These are phyloP conservation scores for Aspergillus affinis DNA, from an alignment of 495 filamentous ascomycete genomes.

Conservation along the genomic window DNA sequence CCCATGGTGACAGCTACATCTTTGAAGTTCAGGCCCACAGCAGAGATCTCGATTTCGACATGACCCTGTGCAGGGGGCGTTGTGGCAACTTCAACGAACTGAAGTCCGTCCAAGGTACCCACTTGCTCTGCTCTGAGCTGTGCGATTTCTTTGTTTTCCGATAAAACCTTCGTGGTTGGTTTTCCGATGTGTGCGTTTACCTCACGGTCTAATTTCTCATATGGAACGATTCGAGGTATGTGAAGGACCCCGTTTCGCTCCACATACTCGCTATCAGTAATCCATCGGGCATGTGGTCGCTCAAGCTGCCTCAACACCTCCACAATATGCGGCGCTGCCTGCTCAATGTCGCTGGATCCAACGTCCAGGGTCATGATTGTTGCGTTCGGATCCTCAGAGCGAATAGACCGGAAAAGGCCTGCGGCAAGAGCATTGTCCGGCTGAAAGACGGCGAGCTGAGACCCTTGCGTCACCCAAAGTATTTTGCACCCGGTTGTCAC, in stretches of 20 bases:
- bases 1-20: conserved; percentile 42
- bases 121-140: background rate
- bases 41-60: conserved; percentile 33
- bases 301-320: background rate
- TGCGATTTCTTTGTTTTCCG: background rate
- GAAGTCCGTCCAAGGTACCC: conserved; percentile 4
- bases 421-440: conserved; percentile 2
- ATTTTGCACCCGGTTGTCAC: conserved; percentile 2
- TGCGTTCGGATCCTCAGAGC: conserved; percentile 1
- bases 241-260: conserved; percentile 1
- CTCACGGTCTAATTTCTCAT: background rate
- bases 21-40: conserved; percentile 33
- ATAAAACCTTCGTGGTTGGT: background rate
- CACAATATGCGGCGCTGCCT: background rate
- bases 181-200: background rate
- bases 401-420: conserved; percentile 7
- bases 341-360: background rate
- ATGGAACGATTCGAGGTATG: background rate
- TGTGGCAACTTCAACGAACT: conserved; percentile 38
- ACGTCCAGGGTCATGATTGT: conserved; percentile 5
- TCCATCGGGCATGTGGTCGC: background rate
- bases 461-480: conserved; percentile 6
- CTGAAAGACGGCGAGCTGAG: background rate
- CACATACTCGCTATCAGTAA: conserved; percentile 5
- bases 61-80: conserved; percentile 43